phyloP scores from a whole-genome alignment of 768 basidiomycete species.

The Terana coerulea region DNA sequence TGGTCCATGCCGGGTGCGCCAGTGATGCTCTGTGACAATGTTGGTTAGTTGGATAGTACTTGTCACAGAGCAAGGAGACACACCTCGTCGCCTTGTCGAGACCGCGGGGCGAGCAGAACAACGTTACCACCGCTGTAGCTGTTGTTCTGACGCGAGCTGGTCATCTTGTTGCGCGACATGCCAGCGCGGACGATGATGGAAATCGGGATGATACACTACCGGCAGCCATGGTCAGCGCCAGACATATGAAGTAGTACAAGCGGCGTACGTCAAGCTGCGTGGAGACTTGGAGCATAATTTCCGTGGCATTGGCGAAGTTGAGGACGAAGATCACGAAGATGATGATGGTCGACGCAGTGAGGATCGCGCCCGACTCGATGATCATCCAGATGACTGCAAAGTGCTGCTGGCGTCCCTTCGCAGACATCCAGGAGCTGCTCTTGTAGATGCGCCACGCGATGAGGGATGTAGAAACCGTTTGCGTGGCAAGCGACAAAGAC shows the following conservation, averaged over 20 bases:
- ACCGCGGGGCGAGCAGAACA: too few relatives aligned
- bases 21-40: too few relatives aligned
- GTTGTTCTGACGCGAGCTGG: too few relatives aligned
- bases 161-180: not conserved
- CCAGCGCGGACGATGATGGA: not conserved
- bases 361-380: slow-evolving; percentile 1
- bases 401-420: not conserved
- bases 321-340: not conserved
- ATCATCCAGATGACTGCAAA: not conserved
- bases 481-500: not conserved
- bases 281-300: not conserved
- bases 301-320: not conserved
- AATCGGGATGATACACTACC: not conserved
- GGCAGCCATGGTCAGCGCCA: too few relatives aligned
- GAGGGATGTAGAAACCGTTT: not conserved
- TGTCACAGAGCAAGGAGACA: too few relatives aligned
- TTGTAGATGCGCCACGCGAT: not conserved
- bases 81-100: too few relatives aligned
- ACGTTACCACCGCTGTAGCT: too few relatives aligned
- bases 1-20: too few relatives aligned
- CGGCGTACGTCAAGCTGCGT: not conserved
- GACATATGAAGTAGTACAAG: not conserved
- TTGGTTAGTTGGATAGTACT: too few relatives aligned
- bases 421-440: not conserved
- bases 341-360: not conserved